Evolutionary conservation across 2,329 filamentous ascomycete species (phyloP), one percentile per base, ranked within the genome.

Genomic region (Ustulina deusta): DNA sequence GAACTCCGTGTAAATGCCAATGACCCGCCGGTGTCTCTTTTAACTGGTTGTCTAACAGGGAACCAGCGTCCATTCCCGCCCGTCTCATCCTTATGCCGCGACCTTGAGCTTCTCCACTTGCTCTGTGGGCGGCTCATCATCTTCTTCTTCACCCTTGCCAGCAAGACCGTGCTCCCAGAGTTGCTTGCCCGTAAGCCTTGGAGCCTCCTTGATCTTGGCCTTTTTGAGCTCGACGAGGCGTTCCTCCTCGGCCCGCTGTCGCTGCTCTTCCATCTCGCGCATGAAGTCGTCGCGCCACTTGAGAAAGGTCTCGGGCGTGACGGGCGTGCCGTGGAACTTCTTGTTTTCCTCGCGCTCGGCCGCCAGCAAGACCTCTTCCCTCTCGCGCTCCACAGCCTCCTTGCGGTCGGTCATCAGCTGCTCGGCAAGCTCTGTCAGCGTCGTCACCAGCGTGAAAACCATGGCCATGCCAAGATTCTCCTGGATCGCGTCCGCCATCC

Each of bases 401-500:
- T 90, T 88, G 52, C 96, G 90, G 70, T 93, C 89, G 17, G 86
- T 81, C 72, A 98, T 89, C 66, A 99, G 86, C 73, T 90, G 86
- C 83, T 99, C 96, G n/a, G 94, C 95, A 59, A 88, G 86, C 66
- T 99, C 96, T 78, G 97, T 98, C 68, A 99, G 83, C 0, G 91
- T 89, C 15, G 92, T 93, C 61, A 97, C 91, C 27, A 99, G 83
- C 0, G 95, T 93, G 81, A 98, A 99, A 1, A 99, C 84, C 96
- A 99, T 99, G 63, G 94, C 93, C 91, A 98, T 98, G 70, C 96
- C 96, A 67, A 98, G 82, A 74, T 94, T 98, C 80, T 99, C 96
- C 78, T 96, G 90, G 40, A 97, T 91, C 0, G 91, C 92, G 17
- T 91, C 89, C 44, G 89, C 80, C 13, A 98, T 84, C 1, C 87